Evolutionary conservation across 352 stramenopile genomes (phyloP).

Genomic region (Phytophthora citricola): DNA sequence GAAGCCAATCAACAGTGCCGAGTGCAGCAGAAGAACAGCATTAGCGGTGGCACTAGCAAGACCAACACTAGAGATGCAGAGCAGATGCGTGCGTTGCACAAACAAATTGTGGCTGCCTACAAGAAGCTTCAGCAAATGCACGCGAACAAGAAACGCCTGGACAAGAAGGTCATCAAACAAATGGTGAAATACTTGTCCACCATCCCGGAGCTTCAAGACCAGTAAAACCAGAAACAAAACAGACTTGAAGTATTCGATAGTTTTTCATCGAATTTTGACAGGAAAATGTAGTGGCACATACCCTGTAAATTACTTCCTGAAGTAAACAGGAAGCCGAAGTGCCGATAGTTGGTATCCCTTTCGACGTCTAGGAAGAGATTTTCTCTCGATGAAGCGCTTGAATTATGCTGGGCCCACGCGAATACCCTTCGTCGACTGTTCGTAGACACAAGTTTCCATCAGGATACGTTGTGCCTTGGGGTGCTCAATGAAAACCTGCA

Average conservation of each 20-base stretch:
- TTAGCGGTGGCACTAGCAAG: constrained; percentile 43
- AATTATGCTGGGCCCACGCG: constrained; percentile 65
- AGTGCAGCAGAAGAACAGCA: constrained; percentile 48
- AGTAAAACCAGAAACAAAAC: constrained; percentile 7
- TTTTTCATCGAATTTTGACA: constrained; percentile 30
- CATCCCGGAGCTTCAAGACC: constrained; percentile 63
- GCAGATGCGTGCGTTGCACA: constrained; percentile 48
- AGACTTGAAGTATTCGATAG: constrained; percentile 15
- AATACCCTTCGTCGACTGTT: constrained; percentile 73
- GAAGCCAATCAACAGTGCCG: constrained; percentile 65
- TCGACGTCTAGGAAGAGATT: constrained; percentile 18
- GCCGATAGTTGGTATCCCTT: constrained; percentile 14
- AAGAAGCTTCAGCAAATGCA: constrained; percentile 76
- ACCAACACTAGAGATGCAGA: constrained; percentile 35
- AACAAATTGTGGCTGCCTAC: constrained; percentile 70
- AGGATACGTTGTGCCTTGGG: constrained; percentile 70
- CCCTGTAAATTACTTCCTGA: neutral
- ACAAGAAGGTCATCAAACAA: constrained; percentile 87
- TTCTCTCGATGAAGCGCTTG: constrained; percentile 9
- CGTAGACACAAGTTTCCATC: constrained; percentile 62
- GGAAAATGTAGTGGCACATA: constrained; percentile 16
- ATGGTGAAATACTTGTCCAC: constrained; percentile 84
- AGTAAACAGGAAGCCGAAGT: constrained; percentile 4
- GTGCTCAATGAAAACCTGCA: constrained; percentile 83
- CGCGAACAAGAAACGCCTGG: constrained; percentile 78